Conservation (phyloP, 352 stramenopile genomes). For the Phytophthora pistaciae region DNA sequence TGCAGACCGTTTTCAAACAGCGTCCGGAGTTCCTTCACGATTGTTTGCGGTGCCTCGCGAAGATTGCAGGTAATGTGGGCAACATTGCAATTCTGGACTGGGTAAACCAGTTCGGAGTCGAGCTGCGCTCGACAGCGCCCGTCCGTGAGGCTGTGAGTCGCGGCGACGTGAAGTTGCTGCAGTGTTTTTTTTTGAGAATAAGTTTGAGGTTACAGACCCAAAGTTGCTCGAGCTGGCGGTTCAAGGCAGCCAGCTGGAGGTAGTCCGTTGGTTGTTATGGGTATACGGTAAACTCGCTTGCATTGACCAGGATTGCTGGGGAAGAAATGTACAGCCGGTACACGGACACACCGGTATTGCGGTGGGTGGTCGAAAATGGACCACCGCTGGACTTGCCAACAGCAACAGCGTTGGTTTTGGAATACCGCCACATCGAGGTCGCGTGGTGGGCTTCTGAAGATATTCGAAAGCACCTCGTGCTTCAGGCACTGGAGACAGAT, state of each 20-base stretch:
- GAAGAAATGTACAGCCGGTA: background rate
- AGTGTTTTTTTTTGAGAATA: background rate
- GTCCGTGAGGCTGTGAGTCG: background rate
- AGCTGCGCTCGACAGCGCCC: background rate
- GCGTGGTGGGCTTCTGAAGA: background rate
- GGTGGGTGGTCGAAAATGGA: background rate
- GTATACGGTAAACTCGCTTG: background rate
- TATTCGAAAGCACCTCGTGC: background rate
- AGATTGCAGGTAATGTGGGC: background rate
- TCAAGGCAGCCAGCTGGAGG: background rate
- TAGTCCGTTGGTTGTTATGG: slow-evolving; percentile 1
- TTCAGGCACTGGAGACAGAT: background rate
- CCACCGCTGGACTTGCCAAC: background rate
- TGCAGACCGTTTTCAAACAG: background rate
- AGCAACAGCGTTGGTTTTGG: background rate
- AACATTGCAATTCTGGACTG: background rate
- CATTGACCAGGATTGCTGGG: background rate
- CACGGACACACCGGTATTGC: background rate
- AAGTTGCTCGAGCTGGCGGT: background rate
- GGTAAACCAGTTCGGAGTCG: background rate
- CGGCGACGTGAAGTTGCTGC: background rate
- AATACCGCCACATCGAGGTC: background rate
- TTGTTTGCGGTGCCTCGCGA: background rate
- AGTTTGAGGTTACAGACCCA: background rate
- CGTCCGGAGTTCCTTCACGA: background rate